Conservation (phyloP, 345 rosid species). For the Abelmoschus esculentus region DNA sequence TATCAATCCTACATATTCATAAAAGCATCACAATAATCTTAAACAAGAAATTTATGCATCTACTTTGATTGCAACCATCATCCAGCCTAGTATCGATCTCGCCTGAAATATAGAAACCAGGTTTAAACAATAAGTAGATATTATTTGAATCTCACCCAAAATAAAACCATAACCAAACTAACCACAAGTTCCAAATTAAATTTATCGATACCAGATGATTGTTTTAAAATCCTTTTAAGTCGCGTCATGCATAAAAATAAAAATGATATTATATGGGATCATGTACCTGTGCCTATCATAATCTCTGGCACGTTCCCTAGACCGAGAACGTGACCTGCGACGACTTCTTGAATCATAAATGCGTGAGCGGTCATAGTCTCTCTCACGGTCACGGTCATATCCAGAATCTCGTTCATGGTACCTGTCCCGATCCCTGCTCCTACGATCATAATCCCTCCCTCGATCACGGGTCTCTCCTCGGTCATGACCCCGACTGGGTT, state of each 20-base stretch:
- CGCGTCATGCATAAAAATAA: neutral
- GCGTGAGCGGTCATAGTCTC: slow-evolving; percentile 61
- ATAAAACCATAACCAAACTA: too few relatives aligned
- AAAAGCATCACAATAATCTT: neutral
- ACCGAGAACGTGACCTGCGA: slow-evolving; percentile 77
- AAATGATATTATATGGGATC: neutral
- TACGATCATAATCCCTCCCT: slow-evolving; percentile 73
- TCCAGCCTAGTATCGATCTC: slow-evolving; percentile 7
- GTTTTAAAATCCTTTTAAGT: neutral
- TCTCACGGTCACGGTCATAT: slow-evolving; percentile 48
- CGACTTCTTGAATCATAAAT: slow-evolving; percentile 71
- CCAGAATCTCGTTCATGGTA: slow-evolving; percentile 64
- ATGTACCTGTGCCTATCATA: slow-evolving; percentile 76
- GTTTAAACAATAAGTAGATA: neutral
- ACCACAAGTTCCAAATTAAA: neutral
- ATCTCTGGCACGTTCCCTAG: slow-evolving; percentile 69
- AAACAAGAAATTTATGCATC: neutral
- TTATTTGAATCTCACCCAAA: neutral
- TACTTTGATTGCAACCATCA: neutral
- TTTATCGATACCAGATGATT: neutral
- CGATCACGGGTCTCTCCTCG: slow-evolving; percentile 65
- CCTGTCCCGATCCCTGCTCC: slow-evolving; percentile 85
- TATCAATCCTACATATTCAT: neutral
- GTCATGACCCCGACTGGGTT: slow-evolving; percentile 40
- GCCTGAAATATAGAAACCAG: neutral